Evolutionary conservation across 495 filamentous ascomycete genomes (phyloP), one percentile per base, ranked within the genome.

Genomic region (Tuber magnatum): DNA sequence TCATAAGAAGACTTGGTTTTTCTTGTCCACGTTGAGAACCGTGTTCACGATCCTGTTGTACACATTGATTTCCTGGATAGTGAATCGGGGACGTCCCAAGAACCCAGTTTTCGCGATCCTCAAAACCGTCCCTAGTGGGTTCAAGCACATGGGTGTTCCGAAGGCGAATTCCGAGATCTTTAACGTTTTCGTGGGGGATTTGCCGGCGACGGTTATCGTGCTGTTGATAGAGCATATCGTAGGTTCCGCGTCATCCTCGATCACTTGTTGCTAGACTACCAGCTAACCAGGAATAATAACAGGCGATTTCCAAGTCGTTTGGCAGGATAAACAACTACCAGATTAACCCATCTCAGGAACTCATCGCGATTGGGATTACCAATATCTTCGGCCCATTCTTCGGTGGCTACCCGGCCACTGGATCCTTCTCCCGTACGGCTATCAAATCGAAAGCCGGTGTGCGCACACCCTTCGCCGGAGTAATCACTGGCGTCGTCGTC

Each of bases 391-490:
- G 93, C 8, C 94, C 95, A 10, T 97, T 99, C 85, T 89, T 99
- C 10, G 95, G 95, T 75, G 95, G 87, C 3, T 99, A 97, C 79
- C 94, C 96, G 3, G 92, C 95, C 0, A 99, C 95, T 41, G 95
- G 95, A 8, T 98, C 96, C 20, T 99, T 99, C 87, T 97, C 93
- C 24, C 91, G 95, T 39, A 99, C 95, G 69, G 95, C 95, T 40
- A 98, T 99, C 86, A 97, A 98, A 84, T 94, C 94, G 1, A 99
- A 98, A 86, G 94, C 96, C 61, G 95, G 95, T 80, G 95, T 98
- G 3, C 90, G 94, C 8, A 97, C 94, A 20, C 95, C 95, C 0
- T 91, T 97, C 74, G 94, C 92, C 14, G 95, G 95, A 85, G 87
- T 94, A 38, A 94, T 98, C 77, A 99, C 95, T 12, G 94, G 92